Evolutionary conservation across 116 monocot species (phyloP).

Genomic region (Dioscorea cayenensis): DNA sequence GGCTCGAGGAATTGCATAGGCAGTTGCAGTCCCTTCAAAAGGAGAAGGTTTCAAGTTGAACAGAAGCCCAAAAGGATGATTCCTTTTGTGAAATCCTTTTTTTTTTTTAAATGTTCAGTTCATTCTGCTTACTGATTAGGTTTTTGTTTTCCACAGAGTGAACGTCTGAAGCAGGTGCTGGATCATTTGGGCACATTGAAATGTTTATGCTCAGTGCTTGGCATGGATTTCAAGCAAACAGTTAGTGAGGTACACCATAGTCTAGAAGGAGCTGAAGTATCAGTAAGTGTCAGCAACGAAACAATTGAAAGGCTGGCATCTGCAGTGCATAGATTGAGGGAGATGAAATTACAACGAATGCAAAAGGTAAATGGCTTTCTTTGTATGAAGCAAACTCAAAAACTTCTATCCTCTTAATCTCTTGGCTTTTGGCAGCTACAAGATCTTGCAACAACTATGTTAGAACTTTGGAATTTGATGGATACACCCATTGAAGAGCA

Average conservation of each 20-base stretch:
- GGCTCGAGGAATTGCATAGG: constrained; percentile 69
- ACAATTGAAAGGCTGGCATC: constrained; percentile 52
- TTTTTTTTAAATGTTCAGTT: background rate
- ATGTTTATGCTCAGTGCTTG: constrained; percentile 65
- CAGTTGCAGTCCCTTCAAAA: constrained; percentile 69
- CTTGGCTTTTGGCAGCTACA: constrained; percentile 64
- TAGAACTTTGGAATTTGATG: constrained; percentile 95
- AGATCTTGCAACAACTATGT: constrained; percentile 76
- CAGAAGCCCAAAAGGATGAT: background rate
- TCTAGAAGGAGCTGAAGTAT: constrained; percentile 47
- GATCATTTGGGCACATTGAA: constrained; percentile 58
- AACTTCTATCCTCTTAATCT: background rate
- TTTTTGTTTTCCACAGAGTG: constrained; percentile 27
- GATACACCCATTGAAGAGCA: constrained; percentile 96
- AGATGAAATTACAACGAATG: constrained; percentile 76
- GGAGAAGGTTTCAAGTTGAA: constrained; percentile 56
- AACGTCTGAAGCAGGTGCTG: constrained; percentile 66
- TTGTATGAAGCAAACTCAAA: background rate
- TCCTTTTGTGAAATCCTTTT: background rate
- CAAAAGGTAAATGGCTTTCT: constrained; percentile 42
- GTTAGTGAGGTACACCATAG: constrained; percentile 60
- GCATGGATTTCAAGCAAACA: constrained; percentile 69
- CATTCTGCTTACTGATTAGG: background rate
- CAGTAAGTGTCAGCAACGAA: constrained; percentile 48
- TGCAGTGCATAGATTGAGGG: constrained; percentile 42